Evolutionary conservation across 2,329 filamentous ascomycete species (phyloP).

Genomic region (Cordyceps cicadae): DNA sequence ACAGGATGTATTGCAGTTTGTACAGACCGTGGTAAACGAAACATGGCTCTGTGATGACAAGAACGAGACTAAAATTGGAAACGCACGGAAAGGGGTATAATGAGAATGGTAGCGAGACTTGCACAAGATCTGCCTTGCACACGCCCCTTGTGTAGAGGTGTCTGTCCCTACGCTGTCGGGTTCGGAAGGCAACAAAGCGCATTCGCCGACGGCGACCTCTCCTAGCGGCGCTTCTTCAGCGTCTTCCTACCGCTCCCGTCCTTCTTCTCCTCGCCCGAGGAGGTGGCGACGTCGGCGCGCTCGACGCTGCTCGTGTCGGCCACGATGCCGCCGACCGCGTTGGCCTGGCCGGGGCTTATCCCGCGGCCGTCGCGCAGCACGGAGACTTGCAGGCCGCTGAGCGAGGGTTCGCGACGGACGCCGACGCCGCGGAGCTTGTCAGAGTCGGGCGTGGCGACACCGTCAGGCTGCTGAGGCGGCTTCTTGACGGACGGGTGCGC

Average conservation of each 20-base stretch:
- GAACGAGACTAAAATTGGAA: neutral
- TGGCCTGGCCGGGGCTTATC: constrained; percentile 9
- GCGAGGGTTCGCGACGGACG: constrained; percentile 7
- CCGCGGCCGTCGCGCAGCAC: constrained; percentile 10
- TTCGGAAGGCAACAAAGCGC: constrained; percentile 1
- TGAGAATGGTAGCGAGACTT: neutral
- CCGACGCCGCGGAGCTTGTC: constrained; percentile 8
- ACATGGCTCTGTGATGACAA: neutral
- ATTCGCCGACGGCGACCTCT: neutral
- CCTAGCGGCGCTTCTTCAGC: constrained; percentile 9
- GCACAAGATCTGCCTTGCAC: neutral
- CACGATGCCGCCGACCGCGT: constrained; percentile 6
- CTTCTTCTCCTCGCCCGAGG: constrained; percentile 10
- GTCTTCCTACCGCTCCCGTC: neutral
- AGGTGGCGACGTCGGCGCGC: constrained; percentile 5
- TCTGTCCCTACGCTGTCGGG: neutral
- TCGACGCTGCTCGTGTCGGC: constrained; percentile 1
- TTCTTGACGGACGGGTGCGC: neutral
- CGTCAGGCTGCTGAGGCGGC: too few species aligned
- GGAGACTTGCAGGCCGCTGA: constrained; percentile 1
- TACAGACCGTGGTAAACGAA: neutral
- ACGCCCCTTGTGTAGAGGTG: neutral
- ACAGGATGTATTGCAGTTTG: neutral
- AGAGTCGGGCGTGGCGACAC: neutral
- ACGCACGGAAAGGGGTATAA: neutral